Evolutionary conservation across 331 rosid species (phyloP).

Genomic region (Rhamnella rubrinervis): DNA sequence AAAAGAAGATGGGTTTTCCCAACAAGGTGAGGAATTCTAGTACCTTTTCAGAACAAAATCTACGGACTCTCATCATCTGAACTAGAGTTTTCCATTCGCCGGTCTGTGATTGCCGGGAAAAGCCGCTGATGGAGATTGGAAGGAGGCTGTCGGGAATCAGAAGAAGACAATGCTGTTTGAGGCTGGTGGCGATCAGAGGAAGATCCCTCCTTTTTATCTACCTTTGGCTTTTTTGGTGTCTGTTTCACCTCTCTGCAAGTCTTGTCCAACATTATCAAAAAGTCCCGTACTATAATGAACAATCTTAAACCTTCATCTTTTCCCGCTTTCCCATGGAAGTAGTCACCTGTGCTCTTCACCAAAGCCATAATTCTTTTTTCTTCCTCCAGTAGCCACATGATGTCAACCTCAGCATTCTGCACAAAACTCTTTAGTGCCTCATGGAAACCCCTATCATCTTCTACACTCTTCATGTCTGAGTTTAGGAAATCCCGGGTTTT

Average conservation of each 20-base stretch:
- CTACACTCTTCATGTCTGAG: slow-evolving; percentile 37
- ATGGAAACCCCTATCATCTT: slow-evolving; percentile 47
- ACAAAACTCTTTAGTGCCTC: slow-evolving; percentile 55
- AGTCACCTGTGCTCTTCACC: slow-evolving; percentile 89
- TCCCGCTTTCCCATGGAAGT: slow-evolving; percentile 86
- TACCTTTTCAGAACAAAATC: slow-evolving; percentile 41
- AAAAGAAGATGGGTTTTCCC: background rate
- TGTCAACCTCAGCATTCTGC: slow-evolving; percentile 62
- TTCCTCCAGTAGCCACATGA: slow-evolving; percentile 52
- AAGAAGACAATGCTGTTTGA: slow-evolving; percentile 28
- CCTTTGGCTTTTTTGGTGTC: slow-evolving; percentile 41
- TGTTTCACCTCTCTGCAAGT: slow-evolving; percentile 64
- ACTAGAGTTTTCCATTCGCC: slow-evolving; percentile 58
- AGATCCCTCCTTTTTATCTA: slow-evolving; percentile 43
- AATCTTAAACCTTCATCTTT: slow-evolving; percentile 88
- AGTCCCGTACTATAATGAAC: slow-evolving; percentile 73
- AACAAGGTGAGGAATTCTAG: slow-evolving; percentile 3
- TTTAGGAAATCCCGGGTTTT: slow-evolving; percentile 57
- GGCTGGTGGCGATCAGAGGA: slow-evolving; percentile 45
- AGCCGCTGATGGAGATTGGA: slow-evolving; percentile 48
- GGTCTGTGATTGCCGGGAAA: slow-evolving; percentile 59
- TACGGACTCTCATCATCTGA: slow-evolving; percentile 84
- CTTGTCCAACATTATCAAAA: slow-evolving; percentile 80
- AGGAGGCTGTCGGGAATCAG: slow-evolving; percentile 37
- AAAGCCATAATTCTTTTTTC: slow-evolving; percentile 80